Evolutionary conservation across 176 grass and related monocot species (phyloP).

Genomic region (Cenchrus fungigraminus): DNA sequence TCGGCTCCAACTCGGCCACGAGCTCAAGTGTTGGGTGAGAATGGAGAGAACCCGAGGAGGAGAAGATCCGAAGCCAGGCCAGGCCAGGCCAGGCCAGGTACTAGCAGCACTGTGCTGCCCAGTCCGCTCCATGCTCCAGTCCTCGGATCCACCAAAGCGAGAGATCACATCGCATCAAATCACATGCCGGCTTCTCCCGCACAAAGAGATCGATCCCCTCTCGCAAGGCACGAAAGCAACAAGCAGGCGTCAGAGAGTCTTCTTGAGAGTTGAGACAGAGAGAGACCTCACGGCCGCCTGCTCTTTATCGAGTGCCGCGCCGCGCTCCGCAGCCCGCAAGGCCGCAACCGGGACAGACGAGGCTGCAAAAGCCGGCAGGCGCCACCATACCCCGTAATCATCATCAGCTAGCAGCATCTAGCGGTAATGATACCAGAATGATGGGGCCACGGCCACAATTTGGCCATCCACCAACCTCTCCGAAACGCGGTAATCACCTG

Average conservation of each 20-base stretch:
- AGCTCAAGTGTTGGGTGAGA: not conserved
- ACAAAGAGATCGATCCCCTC: not conserved
- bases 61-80: not conserved
- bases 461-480: not conserved
- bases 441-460: not conserved
- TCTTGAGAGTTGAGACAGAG: not conserved
- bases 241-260: not conserved
- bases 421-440: constrained; percentile 36
- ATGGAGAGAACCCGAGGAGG: not conserved
- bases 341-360: not conserved
- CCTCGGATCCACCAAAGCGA: constrained; percentile 22
- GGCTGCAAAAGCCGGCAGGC: constrained; percentile 7
- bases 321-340: too few relatives aligned
- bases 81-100: not conserved
- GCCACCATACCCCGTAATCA: not conserved
- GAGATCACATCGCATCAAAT: not conserved
- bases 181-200: constrained; percentile 1
- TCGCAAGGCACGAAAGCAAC: not conserved
- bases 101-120: not conserved
- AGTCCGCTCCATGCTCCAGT: not conserved
- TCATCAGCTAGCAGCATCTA: constrained; percentile 6
- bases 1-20: not conserved
- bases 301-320: constrained; percentile 47
- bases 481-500: not conserved
- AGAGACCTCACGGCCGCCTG: constrained; percentile 6